Base-by-base conservation (phyloP, 805 yeast genomes). In the Spathaspora sp. region DNA sequence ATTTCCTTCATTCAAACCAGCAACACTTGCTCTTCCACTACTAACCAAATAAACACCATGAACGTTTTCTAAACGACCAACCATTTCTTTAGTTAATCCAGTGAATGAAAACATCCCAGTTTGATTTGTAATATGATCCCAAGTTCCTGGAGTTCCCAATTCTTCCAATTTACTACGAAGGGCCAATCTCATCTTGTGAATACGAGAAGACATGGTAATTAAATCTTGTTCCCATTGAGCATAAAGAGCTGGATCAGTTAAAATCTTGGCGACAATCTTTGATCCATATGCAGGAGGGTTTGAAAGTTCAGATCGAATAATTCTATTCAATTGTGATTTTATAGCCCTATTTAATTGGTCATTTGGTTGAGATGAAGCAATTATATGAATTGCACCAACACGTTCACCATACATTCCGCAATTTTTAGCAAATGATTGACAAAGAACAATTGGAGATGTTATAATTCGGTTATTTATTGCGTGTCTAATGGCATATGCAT, bases 371-470 rank as follows among this genome's bases (percentile, higher is more conserved):
- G 40, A 28, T 3, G 18, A 2, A 23, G 85, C 66, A 10, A 89
- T 81, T 20, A 92, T 67, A 65, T 92, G 97, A 68, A 93, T 80
- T 23, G 94, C 96, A 56, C 99, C 99, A 32, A 87, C 90, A 76
- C 99, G 87, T 77, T 93, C 98, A 69, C 98, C 98, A 66, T 93
- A 93, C 83, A 93, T 86, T 58, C 98, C 98, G 64, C 88, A 88
- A 73, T 94, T 93, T 71, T 93, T 93, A 51, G 98, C 97, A 70
- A 93, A 93, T 9, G 97, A 91, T 77, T 93, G 99, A 72, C 97
- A 91, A 52, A 93, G 80, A 31, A 89, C 63, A 50, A 66, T 65
- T 45, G 71, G 71, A 12, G 52, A 31, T 14, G 69, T 56, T 28
- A 60, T 54, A 53, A 72, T 56, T 14, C 53, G 49, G 45, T 66